Percentiles rank a stretch among this genome's conserved stretches.
These are phyloP conservation scores for Postia placenta DNA, from an alignment of 768 basidiomycete genomes.

Conservation along the genomic window DNA sequence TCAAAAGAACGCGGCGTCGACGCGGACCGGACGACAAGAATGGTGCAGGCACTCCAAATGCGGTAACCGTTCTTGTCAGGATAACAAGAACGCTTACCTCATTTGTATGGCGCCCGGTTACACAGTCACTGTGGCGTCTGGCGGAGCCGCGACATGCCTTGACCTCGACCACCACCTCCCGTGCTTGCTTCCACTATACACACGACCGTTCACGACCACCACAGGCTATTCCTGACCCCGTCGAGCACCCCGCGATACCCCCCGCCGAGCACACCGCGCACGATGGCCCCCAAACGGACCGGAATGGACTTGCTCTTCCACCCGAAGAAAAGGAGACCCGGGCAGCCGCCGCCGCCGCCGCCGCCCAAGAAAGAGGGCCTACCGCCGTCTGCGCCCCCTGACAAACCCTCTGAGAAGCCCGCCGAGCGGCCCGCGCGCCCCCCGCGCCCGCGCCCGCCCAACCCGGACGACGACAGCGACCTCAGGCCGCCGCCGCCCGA, in stretches of 20 bases:
- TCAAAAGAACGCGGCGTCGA: no score
- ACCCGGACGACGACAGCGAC: conserved; percentile 36
- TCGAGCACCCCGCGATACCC: neutral
- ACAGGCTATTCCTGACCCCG: neutral
- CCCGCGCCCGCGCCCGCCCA: conserved; percentile 5
- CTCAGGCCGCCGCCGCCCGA: conserved; percentile 48
- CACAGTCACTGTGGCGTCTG: neutral
- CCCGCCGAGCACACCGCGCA: neutral
- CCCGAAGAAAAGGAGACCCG: conserved; percentile 64
- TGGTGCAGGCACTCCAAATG: no score
- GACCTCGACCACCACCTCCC: conserved; percentile 3
- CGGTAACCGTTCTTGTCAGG: no score
- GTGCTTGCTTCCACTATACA: neutral
- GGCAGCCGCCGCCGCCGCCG: conserved; percentile 30
- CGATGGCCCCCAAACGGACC: conserved; percentile 3
- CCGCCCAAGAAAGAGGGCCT: conserved; percentile 4
- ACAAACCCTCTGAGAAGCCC: conserved; percentile 2
- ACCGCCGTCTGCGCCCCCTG: neutral
- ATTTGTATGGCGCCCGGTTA: neutral
- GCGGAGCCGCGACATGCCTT: conserved; percentile 2
- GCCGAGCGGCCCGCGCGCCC: conserved; percentile 5
- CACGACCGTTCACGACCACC: neutral
- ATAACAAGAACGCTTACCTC: no score
- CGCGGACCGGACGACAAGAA: no score
- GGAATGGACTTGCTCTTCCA: conserved; percentile 41